A percentile compares a stretch with the other conserved stretches of the same genome.
phyloP scores from a whole-genome alignment of 2,329 filamentous ascomycete genomes.

The Lachnellula cervina region DNA sequence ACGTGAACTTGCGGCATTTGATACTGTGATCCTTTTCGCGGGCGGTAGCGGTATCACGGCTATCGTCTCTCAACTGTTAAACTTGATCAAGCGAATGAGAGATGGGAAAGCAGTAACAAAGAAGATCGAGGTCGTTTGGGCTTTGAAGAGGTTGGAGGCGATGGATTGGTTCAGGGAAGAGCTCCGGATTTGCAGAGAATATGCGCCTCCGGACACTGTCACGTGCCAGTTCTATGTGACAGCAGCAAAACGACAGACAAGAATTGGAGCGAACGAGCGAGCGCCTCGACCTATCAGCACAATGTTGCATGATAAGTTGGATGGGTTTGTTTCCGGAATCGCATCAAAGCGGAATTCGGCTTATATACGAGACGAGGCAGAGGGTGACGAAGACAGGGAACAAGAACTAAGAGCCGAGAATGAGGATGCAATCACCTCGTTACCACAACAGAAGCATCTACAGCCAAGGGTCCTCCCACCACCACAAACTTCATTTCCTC shows the following conservation, averaged over 20 bases:
- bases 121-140: slow-evolving; percentile 90
- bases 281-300: slow-evolving; percentile 64
- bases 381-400: slow-evolving; percentile 73
- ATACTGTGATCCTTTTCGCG: slow-evolving; percentile 87
- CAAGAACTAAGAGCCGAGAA: slow-evolving; percentile 75
- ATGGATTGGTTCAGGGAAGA: slow-evolving; percentile 99
- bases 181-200: slow-evolving; percentile 83
- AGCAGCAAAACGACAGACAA: slow-evolving; percentile 51
- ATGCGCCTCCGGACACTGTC: slow-evolving; percentile 80
- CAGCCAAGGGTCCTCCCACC: slow-evolving; percentile 44
- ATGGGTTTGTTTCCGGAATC: slow-evolving; percentile 81
- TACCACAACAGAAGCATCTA: slow-evolving; percentile 65
- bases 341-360: slow-evolving; percentile 83
- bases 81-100: slow-evolving; percentile 94
- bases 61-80: slow-evolving; percentile 82
- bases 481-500: slow-evolving; percentile 27
- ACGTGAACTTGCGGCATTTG: slow-evolving; percentile 82
- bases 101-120: slow-evolving; percentile 91
- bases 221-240: slow-evolving; percentile 96
- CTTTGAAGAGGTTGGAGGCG: slow-evolving; percentile 81
- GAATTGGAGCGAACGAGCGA: slow-evolving; percentile 34
- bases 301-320: slow-evolving; percentile 78
- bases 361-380: slow-evolving; percentile 74
- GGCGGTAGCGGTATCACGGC: slow-evolving; percentile 94
- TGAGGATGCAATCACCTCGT: slow-evolving; percentile 76